Evolutionary conservation across 2,329 filamentous ascomycete species (phyloP), one percentile per base, ranked within the genome.

Genomic region (Exophiala calicioides): DNA sequence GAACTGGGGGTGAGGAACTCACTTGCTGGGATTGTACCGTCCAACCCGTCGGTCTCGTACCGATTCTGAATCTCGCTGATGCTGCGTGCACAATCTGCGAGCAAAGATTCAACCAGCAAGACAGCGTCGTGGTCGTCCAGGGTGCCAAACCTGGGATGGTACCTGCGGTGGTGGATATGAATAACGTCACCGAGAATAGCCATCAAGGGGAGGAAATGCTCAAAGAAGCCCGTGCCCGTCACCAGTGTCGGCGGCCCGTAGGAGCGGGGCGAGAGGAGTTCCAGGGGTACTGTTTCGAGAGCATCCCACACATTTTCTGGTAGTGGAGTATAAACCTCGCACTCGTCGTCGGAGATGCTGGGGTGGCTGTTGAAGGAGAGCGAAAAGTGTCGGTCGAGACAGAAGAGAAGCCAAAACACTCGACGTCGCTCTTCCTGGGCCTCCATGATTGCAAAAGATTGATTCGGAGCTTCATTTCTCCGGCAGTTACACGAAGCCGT

Each of bases 201-300:
- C 68, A 75, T 75, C 2, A 76, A 60, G 0, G 74, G 74, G 3
- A 77, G 58, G 39, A 77, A 76, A 47, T 69, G 76, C 49, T 75
- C 74, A 35, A 76, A 76, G 34, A 74, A 71, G 2, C 68, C 67
- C 1, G 66, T 66, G 1, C 73, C 73, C 1, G 68, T 67, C 18
- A 69, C 61, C 13, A 53, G 57, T 4, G 60, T 65, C 0, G 68
- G 33, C 16, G 52, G 52, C 4, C 34, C 37, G 10, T 37, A 33
- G 16, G 39, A 15, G 9, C 48, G 33, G 4, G 20, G 18, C 4
- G 33, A 20, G 13, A 46, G n/a, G 5, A 42, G 18, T 10, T 45
- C 39, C 12, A 18, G 13, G 13, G 39, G 35, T 5, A 30, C 41
- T 7, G 13, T 34, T 26, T 47, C 36, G 10, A 48, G 21, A 12